These are phyloP conservation scores for Salix caprea DNA, from an alignment of 345 rosid genomes.

Conservation along the genomic window DNA sequence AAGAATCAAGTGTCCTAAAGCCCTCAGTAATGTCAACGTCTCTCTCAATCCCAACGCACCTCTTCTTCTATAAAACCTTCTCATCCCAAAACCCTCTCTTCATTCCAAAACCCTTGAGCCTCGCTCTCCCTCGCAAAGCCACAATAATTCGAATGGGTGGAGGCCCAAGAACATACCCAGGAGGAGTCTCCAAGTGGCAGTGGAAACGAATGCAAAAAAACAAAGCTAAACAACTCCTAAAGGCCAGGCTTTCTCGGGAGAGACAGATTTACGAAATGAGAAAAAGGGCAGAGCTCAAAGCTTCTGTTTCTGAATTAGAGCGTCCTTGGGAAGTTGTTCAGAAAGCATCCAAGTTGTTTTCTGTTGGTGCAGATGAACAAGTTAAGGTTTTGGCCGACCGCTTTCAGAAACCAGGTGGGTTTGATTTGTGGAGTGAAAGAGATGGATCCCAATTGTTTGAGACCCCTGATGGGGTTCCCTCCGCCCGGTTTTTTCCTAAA, in stretches of 20 bases:
- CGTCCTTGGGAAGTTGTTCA: conserved; percentile 83
- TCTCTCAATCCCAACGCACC: conserved; percentile 10
- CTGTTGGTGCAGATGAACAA: conserved; percentile 75
- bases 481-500: conserved; percentile 82
- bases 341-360: conserved; percentile 64
- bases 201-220: conserved; percentile 94
- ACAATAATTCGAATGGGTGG: conserved; percentile 80
- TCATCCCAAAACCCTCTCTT: conserved; percentile 4
- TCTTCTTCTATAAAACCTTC: neutral
- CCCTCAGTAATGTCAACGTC: conserved; percentile 8
- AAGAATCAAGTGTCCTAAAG: neutral
- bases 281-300: conserved; percentile 83
- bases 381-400: conserved; percentile 84
- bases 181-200: conserved; percentile 86
- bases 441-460: conserved; percentile 72
- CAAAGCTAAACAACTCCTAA: conserved; percentile 80
- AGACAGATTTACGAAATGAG: conserved; percentile 91
- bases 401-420: conserved; percentile 84
- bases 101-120: conserved; percentile 32
- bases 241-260: conserved; percentile 68
- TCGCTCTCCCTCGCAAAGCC: conserved; percentile 26
- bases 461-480: conserved; percentile 53
- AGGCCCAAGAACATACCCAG: conserved; percentile 78
- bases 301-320: conserved; percentile 81
- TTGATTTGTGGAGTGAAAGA: conserved; percentile 68